Evolutionary conservation across 2,329 filamentous ascomycete genomes (phyloP), one percentile per base, ranked within the genome.

Genomic region (Alternaria alternata): DNA sequence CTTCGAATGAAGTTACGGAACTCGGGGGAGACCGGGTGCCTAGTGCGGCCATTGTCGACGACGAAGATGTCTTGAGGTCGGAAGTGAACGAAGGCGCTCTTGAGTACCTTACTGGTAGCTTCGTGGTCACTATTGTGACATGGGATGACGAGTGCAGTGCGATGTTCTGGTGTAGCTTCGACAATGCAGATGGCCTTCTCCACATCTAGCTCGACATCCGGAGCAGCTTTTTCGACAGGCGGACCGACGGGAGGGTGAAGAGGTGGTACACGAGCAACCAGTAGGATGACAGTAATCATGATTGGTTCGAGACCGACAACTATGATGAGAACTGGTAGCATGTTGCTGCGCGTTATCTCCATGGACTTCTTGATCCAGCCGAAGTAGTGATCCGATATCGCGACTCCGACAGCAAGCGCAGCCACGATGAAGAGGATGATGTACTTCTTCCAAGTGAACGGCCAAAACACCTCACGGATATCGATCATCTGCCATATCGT

Each of bases 371-470:
- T 39, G 28, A 66, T 61, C 63, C 65, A 66, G 9, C 53, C 48
- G 9, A 56, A 58, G 28, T 63, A 64, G n/a, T 43, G 7, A 16
- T 68, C 57, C 4, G 61, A 62, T 4, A 68, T 41, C 6, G 57
- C 49, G 12, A 68, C 60, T 4, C 57, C 63, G 30, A 62, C 57
- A 18, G 64, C 51, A 14, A 59, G 24, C 18, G 28, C 34, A 20
- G 58, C 65, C 16, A 68, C 51, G 5, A 60, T 12, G 26, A 52
- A 22, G 2, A 68, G 52, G 7, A 66, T 52, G 3, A 54, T 42
- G 49, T 66, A 64, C 44, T 66, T 66, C 48, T 62, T 66, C 61
- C 58, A 62, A 6, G 65, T 66, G 39, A 68, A 59, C 4, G 65
- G 65, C 43, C 48, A 68, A 14, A 68, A 64, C 4, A 53, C 49